A percentile compares a stretch with the other conserved stretches of the same genome.
Conservation (phyloP, 345 rosid genomes). For the Eutrema yunnanense region DNA sequence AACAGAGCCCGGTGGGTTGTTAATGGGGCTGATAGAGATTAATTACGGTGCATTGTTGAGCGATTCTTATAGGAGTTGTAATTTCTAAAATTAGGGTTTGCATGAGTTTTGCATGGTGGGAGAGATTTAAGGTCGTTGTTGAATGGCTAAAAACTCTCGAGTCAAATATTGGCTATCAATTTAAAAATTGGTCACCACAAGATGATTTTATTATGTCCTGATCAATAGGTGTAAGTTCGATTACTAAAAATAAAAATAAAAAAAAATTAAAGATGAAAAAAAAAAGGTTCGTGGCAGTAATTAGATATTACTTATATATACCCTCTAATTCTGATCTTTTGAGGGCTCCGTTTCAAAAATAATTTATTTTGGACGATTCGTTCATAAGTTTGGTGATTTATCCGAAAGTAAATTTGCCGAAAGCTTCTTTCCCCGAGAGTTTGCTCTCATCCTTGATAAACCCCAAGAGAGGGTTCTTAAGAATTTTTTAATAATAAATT, state of each 20-base stretch:
- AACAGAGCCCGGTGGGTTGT: slow-evolving; percentile 14
- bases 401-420: background rate
- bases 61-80: slow-evolving; percentile 17
- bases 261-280: background rate
- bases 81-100: slow-evolving; percentile 24
- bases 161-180: background rate
- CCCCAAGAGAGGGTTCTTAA: too few species aligned
- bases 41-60: slow-evolving; percentile 8
- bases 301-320: background rate
- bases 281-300: background rate
- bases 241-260: slow-evolving; percentile 16
- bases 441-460: background rate
- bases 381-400: background rate
- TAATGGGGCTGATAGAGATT: slow-evolving; percentile 1
- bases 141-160: slow-evolving; percentile 20
- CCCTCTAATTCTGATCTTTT: background rate
- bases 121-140: slow-evolving; percentile 12
- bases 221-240: background rate
- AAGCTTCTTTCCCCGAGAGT: background rate
- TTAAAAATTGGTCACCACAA: slow-evolving; percentile 5
- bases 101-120: slow-evolving; percentile 6
- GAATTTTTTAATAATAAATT: too few species aligned
- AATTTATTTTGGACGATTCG: background rate
- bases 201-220: slow-evolving; percentile 9
- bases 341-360: background rate